A percentile compares a stretch with the other conserved stretches of the same genome.
phyloP scores from a whole-genome alignment of 148 eudicot genomes.

The Rhododendron henanense region DNA sequence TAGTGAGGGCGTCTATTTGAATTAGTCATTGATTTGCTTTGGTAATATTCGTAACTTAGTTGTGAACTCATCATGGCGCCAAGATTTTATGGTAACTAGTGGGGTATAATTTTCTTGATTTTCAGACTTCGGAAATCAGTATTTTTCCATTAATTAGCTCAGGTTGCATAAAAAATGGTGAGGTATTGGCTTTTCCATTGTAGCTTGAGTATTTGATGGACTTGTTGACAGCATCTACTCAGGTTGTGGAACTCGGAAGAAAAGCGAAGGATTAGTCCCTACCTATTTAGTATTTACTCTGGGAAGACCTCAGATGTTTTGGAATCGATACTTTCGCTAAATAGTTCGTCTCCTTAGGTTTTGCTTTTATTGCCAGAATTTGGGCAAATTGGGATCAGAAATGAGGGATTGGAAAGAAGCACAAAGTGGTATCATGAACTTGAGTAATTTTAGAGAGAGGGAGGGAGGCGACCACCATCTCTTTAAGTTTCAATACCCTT shows the following conservation, averaged over 20 bases:
- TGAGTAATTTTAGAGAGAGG: too few species aligned
- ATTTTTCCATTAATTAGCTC: not conserved
- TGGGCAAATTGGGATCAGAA: slow-evolving; percentile 3
- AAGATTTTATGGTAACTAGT: not conserved
- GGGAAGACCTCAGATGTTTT: not conserved
- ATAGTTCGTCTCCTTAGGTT: not conserved
- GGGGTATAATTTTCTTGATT: not conserved
- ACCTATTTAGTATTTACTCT: not conserved
- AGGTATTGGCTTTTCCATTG: not conserved
- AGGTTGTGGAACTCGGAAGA: not conserved
- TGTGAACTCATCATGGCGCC: not conserved
- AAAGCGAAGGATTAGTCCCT: not conserved
- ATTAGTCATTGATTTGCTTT: not conserved
- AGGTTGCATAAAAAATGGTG: not conserved
- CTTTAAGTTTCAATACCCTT: not conserved
- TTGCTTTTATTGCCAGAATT: not conserved
- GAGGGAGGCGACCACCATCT: not conserved
- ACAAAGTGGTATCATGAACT: not conserved
- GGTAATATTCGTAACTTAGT: not conserved
- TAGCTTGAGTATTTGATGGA: not conserved
- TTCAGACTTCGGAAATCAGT: not conserved
- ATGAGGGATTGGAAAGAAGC: not conserved
- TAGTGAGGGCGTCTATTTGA: not conserved
- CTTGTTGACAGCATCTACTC: not conserved
- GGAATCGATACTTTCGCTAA: not conserved